Evolutionary conservation across 805 yeast species (phyloP).

Genomic region (Metschnikowia amazonensis): DNA sequence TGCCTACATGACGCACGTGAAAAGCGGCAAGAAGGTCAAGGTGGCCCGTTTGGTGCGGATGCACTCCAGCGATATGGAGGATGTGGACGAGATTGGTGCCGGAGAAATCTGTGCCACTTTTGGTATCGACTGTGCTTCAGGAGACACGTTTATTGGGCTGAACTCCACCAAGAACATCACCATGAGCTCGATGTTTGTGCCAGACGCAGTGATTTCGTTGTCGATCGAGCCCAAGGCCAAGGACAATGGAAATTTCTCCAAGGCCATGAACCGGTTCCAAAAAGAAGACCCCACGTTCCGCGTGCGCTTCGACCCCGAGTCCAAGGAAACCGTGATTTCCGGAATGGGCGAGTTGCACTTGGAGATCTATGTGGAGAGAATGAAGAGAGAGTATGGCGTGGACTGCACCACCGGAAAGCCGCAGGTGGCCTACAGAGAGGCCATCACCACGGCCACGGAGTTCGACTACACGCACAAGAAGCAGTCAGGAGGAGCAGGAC

Average conservation of each 20-base stretch:
- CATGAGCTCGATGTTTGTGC: slow-evolving; percentile 98
- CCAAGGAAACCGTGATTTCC: slow-evolving; percentile 90
- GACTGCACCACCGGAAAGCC: slow-evolving; percentile 96
- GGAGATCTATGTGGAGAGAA: slow-evolving; percentile 97
- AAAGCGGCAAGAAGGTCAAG: slow-evolving; percentile 90
- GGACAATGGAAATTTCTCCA: slow-evolving; percentile 85
- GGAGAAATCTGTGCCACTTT: slow-evolving; percentile 99
- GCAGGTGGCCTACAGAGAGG: slow-evolving; percentile 96
- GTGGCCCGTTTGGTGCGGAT: slow-evolving; percentile 92
- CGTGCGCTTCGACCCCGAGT: slow-evolving; percentile 83
- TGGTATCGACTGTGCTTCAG: slow-evolving; percentile 98
- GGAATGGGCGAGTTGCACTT: slow-evolving; percentile 99
- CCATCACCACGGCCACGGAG: slow-evolving; percentile 64
- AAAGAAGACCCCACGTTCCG: slow-evolving; percentile 99
- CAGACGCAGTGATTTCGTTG: slow-evolving; percentile 96
- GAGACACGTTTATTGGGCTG: slow-evolving; percentile 94
- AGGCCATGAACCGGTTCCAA: slow-evolving; percentile 96
- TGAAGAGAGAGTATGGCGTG: slow-evolving; percentile 94
- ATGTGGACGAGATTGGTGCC: slow-evolving; percentile 88
- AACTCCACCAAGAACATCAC: slow-evolving; percentile 59
- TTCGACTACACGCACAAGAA: slow-evolving; percentile 96
- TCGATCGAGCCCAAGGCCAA: slow-evolving; percentile 84
- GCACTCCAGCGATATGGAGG: slow-evolving; percentile 99
- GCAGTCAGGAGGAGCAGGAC: slow-evolving; percentile 99
- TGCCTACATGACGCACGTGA: slow-evolving; percentile 78